These are phyloP conservation scores for Clitopilus hobsonii DNA, from an alignment of 768 basidiomycete genomes.

Conservation along the genomic window DNA sequence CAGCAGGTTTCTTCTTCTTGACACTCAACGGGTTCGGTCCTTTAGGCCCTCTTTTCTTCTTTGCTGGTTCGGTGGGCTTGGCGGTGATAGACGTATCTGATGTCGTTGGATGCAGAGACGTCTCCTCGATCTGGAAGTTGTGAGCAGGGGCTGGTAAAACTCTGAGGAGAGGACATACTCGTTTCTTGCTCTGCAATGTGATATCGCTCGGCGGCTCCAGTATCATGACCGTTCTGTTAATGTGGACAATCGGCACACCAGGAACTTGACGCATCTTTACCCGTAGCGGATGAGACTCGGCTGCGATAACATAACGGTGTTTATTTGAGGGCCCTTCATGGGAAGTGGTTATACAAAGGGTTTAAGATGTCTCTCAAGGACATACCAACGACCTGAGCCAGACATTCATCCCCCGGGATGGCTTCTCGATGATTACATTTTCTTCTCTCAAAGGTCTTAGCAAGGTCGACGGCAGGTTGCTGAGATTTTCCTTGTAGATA, in stretches of 20 bases:
- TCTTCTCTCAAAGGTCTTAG: slow-evolving; percentile 88
- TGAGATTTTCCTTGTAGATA: slow-evolving; percentile 76
- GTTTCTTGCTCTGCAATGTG: slow-evolving; percentile 66
- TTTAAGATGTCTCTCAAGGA: neutral
- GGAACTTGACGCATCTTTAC: slow-evolving; percentile 66
- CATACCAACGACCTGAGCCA: slow-evolving; percentile 77
- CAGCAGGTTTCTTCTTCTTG: slow-evolving; percentile 69
- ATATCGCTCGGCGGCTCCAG: slow-evolving; percentile 84
- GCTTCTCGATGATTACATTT: slow-evolving; percentile 93
- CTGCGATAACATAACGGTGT: slow-evolving; percentile 88
- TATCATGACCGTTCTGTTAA: slow-evolving; percentile 90
- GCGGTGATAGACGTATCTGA: slow-evolving; percentile 44
- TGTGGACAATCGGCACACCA: slow-evolving; percentile 85
- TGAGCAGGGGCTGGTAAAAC: neutral
- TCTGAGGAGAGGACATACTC: slow-evolving; percentile 30
- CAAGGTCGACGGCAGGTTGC: slow-evolving; percentile 80
- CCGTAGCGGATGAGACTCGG: slow-evolving; percentile 75
- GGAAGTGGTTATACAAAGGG: neutral
- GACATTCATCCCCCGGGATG: slow-evolving; percentile 82
- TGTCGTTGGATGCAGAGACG: slow-evolving; percentile 45
- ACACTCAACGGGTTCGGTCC: slow-evolving; percentile 90
- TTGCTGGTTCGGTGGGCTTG: slow-evolving; percentile 30
- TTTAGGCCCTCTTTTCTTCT: slow-evolving; percentile 69
- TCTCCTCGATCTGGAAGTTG: slow-evolving; percentile 57
- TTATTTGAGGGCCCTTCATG: slow-evolving; percentile 78